Percentiles rank a stretch among this genome's conserved stretches.
Evolutionary conservation across 495 filamentous ascomycete genomes (phyloP).

Genomic region (Aspergillus olivimuriae): DNA sequence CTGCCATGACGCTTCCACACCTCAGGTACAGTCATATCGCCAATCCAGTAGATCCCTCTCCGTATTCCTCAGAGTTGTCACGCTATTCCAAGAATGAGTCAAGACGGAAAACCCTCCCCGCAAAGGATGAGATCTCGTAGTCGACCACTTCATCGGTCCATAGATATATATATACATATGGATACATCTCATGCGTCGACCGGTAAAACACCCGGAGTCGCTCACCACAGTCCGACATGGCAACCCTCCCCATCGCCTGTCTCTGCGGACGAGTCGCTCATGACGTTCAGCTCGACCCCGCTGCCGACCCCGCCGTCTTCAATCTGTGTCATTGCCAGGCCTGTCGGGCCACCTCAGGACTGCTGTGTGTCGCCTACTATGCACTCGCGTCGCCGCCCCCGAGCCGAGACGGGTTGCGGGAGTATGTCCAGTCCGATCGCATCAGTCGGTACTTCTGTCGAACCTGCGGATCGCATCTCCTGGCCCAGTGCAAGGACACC

Average conservation of each 20-base stretch:
- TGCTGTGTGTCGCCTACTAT: conserved; percentile 50
- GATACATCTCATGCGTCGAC: too few species aligned
- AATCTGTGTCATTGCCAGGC: conserved; percentile 59
- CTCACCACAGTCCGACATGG: conserved; percentile 1
- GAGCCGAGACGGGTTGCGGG: conserved; percentile 30
- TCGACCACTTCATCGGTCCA: too few species aligned
- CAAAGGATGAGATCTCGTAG: too few species aligned
- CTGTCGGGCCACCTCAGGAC: conserved; percentile 55
- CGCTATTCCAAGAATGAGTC: too few species aligned
- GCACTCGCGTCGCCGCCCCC: conserved; percentile 27
- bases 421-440: conserved; percentile 43
- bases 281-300: conserved; percentile 30
- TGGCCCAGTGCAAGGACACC: conserved; percentile 25
- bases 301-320: conserved; percentile 20
- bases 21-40: too few species aligned
- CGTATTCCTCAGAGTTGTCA: too few species aligned
- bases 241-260: conserved; percentile 41
- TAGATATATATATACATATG: too few species aligned
- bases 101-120: too few species aligned
- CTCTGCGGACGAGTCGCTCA: conserved; percentile 47
- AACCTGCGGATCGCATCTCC: conserved; percentile 62
- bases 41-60: too few species aligned
- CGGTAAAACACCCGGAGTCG: neutral
- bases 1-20: too few species aligned
- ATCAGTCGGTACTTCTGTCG: conserved; percentile 59